Evolutionary conservation across 345 rosid species (phyloP).

Genomic region (Hypericum perforatum): DNA sequence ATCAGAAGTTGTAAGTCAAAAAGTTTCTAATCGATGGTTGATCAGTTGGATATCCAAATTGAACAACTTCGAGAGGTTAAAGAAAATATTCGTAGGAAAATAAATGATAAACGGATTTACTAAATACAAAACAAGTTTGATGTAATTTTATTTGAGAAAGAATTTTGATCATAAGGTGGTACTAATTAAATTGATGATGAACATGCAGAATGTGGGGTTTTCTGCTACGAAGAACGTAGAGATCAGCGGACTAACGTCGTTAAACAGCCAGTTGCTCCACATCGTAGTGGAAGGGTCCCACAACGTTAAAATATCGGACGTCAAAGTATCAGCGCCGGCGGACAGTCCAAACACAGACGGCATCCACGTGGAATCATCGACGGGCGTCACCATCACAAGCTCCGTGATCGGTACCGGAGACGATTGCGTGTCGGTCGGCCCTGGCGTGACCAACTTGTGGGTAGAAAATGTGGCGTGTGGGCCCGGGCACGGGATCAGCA

Average conservation of each 20-base stretch:
- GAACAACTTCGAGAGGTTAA: no score
- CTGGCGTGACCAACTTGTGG: conserved; percentile 40
- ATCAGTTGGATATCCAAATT: no score
- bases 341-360: conserved; percentile 82
- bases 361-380: conserved; percentile 53
- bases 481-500: conserved; percentile 63
- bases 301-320: conserved; percentile 40
- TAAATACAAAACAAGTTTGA: no score
- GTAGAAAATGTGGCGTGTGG: conserved; percentile 57
- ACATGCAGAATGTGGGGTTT: conserved; percentile 43
- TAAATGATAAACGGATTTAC: no score
- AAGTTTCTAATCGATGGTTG: no score
- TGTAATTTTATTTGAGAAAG: no score
- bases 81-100: no score
- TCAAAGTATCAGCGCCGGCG: conserved; percentile 38
- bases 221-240: conserved; percentile 38
- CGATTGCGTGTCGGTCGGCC: conserved; percentile 77
- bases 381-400: conserved; percentile 37
- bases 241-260: conserved; percentile 47
- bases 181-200: background rate
- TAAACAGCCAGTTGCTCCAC: conserved; percentile 64
- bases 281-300: conserved; percentile 38
- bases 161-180: background rate
- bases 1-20: no score
- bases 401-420: conserved; percentile 69